Conservation (phyloP, 2,329 filamentous ascomycete genomes). For the Colletotrichum costaricense region DNA sequence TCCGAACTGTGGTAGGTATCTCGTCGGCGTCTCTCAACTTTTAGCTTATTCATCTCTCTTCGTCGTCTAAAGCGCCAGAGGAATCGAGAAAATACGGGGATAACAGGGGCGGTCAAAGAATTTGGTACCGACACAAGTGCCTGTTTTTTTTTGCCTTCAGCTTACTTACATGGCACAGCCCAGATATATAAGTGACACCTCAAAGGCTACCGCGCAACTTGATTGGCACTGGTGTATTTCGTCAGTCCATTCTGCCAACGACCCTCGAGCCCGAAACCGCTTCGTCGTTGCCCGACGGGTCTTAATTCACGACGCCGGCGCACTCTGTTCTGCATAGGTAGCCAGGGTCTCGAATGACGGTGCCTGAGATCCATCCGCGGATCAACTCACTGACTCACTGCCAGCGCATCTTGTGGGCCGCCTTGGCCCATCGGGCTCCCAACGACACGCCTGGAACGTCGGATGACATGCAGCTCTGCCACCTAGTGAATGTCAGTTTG, state of each 20-base stretch:
- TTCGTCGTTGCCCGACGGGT: slow-evolving; percentile 14
- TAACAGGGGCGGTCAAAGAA: slow-evolving; percentile 4
- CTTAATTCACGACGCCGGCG: neutral
- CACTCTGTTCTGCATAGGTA: slow-evolving; percentile 7
- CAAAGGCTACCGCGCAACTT: slow-evolving; percentile 15
- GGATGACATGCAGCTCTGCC: slow-evolving; percentile 28
- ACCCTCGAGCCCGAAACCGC: slow-evolving; percentile 6
- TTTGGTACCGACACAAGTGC: neutral
- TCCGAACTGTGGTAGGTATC: neutral
- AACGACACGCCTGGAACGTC: slow-evolving; percentile 16
- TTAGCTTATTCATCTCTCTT: neutral
- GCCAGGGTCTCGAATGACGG: slow-evolving; percentile 15
- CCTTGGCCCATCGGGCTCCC: slow-evolving; percentile 16
- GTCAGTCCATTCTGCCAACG: neutral
- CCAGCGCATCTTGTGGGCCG: slow-evolving; percentile 33
- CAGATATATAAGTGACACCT: slow-evolving; percentile 31
- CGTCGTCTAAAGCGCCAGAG: neutral
- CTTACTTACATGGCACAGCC: slow-evolving; percentile 30
- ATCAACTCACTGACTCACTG: slow-evolving; percentile 32
- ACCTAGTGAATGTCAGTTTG: neutral
- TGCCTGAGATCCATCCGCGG: slow-evolving; percentile 31
- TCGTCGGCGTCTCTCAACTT: slow-evolving; percentile 2
- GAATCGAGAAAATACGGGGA: slow-evolving; percentile 1
- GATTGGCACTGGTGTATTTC: slow-evolving; percentile 16
- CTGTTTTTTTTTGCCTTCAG: slow-evolving; percentile 18